Percentiles rank a stretch among this genome's conserved stretches.
Conservation (phyloP, 805 yeast genomes). For the Candida germanica region DNA sequence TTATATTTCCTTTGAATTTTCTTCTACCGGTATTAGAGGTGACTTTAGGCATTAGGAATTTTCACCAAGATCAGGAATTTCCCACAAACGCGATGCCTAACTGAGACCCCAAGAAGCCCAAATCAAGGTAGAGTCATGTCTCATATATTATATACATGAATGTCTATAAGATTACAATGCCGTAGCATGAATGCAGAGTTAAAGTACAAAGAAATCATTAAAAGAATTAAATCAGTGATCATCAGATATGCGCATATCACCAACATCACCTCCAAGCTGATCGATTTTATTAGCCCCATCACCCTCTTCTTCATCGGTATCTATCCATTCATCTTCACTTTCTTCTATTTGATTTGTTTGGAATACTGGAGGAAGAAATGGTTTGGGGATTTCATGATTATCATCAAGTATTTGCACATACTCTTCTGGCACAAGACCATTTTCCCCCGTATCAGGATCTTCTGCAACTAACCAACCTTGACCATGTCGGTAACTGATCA, state of each 20-base stretch:
- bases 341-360: slow-evolving; percentile 1
- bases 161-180: too few species aligned
- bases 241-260: too few species aligned
- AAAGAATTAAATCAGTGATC: too few species aligned
- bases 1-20: slow-evolving; percentile 24
- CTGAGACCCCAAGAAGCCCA: too few species aligned
- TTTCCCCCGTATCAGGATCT: slow-evolving; percentile 69
- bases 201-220: too few species aligned
- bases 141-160: too few species aligned
- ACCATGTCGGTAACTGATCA: slow-evolving; percentile 89
- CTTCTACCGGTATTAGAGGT: slow-evolving; percentile 1
- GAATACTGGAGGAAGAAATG: slow-evolving; percentile 30
- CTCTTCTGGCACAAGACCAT: slow-evolving; percentile 94
- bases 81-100: too few species aligned
- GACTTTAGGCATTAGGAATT: neutral
- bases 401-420: slow-evolving; percentile 60
- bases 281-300: too few species aligned
- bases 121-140: too few species aligned
- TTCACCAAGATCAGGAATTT: too few species aligned
- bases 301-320: slow-evolving; percentile 17
- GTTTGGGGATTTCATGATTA: slow-evolving; percentile 39
- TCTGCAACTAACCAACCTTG: slow-evolving; percentile 98
- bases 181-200: too few species aligned
- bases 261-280: too few species aligned
- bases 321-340: slow-evolving; percentile 19